Evolutionary conservation across 345 rosid genomes (phyloP).

Genomic region (Noccaea bulbosa): DNA sequence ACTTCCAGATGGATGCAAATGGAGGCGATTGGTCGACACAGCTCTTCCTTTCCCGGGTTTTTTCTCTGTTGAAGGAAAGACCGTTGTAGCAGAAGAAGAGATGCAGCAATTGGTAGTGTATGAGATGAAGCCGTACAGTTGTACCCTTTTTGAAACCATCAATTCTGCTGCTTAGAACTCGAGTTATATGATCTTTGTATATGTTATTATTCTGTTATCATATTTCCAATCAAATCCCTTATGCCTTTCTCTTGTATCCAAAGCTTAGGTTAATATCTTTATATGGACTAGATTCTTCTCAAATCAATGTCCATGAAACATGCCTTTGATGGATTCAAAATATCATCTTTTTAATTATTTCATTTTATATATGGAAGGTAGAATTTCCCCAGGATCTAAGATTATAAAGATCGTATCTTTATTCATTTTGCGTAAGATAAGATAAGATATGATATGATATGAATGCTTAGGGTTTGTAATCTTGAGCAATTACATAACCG

Average conservation of each 20-base stretch:
- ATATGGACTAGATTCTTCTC: background rate
- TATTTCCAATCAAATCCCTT: background rate
- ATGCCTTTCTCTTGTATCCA: slow-evolving; percentile 2
- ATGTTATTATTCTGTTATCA: slow-evolving; percentile 24
- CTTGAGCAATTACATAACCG: slow-evolving; percentile 4
- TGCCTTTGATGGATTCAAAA: slow-evolving; percentile 30
- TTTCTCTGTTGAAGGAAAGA: slow-evolving; percentile 62
- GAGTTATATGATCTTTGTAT: slow-evolving; percentile 4
- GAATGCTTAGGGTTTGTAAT: slow-evolving; percentile 31
- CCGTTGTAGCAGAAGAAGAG: slow-evolving; percentile 50
- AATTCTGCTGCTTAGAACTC: slow-evolving; percentile 39
- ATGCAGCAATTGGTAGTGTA: slow-evolving; percentile 52
- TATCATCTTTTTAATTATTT: background rate
- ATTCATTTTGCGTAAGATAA: slow-evolving; percentile 3
- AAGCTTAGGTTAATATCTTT: background rate
- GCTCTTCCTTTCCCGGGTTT: slow-evolving; percentile 86
- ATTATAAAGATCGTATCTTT: background rate
- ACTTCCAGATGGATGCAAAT: slow-evolving; percentile 57
- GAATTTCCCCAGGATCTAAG: slow-evolving; percentile 9
- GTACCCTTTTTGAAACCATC: slow-evolving; percentile 77
- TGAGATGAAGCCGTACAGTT: slow-evolving; percentile 82
- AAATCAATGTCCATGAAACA: slow-evolving; percentile 7
- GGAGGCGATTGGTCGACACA: slow-evolving; percentile 77
- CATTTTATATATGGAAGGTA: slow-evolving; percentile 20
- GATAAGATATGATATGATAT: slow-evolving; percentile 29